A percentile compares a stretch with the other conserved stretches of the same genome.
These are phyloP conservation scores for Saturnispora mendoncae DNA, from an alignment of 805 yeast species.

Conservation along the genomic window DNA sequence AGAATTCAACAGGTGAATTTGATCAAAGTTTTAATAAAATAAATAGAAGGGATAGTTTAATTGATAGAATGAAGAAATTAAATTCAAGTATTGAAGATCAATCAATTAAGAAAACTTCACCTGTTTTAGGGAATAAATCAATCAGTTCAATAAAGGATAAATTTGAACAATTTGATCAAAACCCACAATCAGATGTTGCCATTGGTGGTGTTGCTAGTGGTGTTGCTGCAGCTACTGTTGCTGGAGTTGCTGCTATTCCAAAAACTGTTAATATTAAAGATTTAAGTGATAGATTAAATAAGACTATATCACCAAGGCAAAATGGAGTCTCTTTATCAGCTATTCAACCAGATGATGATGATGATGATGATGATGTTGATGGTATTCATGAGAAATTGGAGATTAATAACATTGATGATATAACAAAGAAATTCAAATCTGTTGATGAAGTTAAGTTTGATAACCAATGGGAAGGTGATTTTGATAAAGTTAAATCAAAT, in stretches of 20 bases:
- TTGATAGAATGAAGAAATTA: constrained; percentile 23
- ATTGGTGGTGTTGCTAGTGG: no score
- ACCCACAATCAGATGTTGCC: no score
- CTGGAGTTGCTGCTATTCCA: no score
- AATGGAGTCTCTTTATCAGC: no score
- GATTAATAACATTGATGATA: not conserved
- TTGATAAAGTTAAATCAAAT: no score
- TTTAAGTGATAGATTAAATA: not conserved
- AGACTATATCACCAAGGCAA: no score
- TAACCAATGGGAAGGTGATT: no score
- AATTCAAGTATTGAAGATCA: constrained; percentile 16
- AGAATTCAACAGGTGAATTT: not conserved
- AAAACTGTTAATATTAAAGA: not conserved
- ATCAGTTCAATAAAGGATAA: not conserved
- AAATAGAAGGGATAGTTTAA: constrained; percentile 10
- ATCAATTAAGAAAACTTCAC: constrained; percentile 16
- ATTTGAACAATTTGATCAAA: not conserved
- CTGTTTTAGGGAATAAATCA: not conserved
- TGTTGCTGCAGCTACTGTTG: no score
- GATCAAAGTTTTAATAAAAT: not conserved
- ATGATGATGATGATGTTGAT: not conserved
- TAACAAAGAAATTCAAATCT: no score
- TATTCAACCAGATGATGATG: no score
- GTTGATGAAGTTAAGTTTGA: no score
- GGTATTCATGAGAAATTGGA: not conserved